phyloP scores from a whole-genome alignment of 1,139 yeast species.

The Geotrichum carabidarum region DNA sequence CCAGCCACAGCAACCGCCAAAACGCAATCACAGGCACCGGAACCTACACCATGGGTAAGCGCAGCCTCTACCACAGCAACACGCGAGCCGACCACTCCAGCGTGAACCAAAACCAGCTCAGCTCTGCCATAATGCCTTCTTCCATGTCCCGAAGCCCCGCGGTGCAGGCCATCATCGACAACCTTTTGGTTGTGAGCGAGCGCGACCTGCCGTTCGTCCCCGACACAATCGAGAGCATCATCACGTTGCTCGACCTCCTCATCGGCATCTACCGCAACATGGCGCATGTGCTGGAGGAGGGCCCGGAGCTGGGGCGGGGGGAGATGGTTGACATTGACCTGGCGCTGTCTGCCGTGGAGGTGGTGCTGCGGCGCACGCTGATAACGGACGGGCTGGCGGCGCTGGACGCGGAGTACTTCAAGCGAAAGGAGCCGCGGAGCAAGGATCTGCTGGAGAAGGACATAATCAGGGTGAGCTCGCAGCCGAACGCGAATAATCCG shows the following conservation, averaged over 20 bases:
- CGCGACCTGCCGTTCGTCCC: constrained; percentile 14
- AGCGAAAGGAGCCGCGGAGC: constrained; percentile 3
- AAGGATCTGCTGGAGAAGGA: constrained; percentile 12
- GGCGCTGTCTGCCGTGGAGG: constrained; percentile 13
- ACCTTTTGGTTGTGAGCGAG: constrained; percentile 8
- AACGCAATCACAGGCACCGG: constrained; percentile 13
- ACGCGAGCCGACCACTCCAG: constrained; percentile 9
- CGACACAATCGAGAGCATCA: constrained; percentile 12
- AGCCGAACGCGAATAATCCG: constrained; percentile 4
- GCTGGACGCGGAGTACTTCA: constrained; percentile 9
- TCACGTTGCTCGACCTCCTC: constrained; percentile 13
- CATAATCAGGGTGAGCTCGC: constrained; percentile 8
- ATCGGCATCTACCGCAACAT: constrained; percentile 12
- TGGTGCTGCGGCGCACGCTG: constrained; percentile 7
- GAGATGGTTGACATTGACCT: constrained; percentile 11
- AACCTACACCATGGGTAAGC: constrained; percentile 8
- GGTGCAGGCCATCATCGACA: constrained; percentile 1
- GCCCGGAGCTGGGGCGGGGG: neutral
- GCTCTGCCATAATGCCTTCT: constrained; percentile 1
- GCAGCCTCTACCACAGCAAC: constrained; percentile 6
- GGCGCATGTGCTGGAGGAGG: constrained; percentile 5
- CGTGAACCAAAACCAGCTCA: constrained; percentile 12
- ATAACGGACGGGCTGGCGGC: constrained; percentile 7
- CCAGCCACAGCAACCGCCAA: neutral
- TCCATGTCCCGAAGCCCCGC: constrained; percentile 3